Conservation (phyloP, 257 asterid species). For the Euphrasia confusa region DNA sequence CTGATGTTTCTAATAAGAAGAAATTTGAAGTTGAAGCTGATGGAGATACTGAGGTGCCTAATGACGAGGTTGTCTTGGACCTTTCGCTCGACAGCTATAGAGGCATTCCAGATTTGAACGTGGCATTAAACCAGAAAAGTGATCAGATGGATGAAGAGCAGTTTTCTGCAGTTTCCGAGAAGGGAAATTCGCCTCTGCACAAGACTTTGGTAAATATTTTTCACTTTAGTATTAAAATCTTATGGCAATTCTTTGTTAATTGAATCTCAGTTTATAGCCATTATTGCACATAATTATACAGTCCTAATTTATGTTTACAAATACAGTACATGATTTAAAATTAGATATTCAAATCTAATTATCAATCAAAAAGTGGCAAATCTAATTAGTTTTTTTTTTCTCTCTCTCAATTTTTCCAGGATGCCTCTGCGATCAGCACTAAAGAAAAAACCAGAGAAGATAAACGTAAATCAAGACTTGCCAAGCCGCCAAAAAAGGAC, state of each 20-base stretch:
- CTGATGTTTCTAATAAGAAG: constrained; percentile 31
- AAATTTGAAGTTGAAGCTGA: constrained; percentile 35
- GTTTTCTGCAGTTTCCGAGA: constrained; percentile 22
- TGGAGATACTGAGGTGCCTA: constrained; percentile 24
- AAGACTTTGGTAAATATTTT: constrained; percentile 27
- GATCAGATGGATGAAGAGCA: constrained; percentile 22
- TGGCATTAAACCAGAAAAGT: constrained; percentile 27
- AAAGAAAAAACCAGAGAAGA: constrained; percentile 29
- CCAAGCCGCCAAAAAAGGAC: constrained; percentile 30
- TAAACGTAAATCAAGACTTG: constrained; percentile 20
- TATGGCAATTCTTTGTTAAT: not conserved
- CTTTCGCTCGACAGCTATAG: constrained; percentile 51
- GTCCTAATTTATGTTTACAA: too few species aligned
- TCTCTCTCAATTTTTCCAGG: constrained; percentile 29
- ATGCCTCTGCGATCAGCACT: constrained; percentile 28
- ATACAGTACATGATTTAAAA: too few species aligned
- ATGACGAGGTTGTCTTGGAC: constrained; percentile 39
- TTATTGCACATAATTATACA: not conserved
- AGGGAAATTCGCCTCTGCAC: constrained; percentile 26
- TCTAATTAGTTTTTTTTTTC: not conserved
- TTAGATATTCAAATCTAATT: too few species aligned
- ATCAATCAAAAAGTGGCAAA: not conserved
- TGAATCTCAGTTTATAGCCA: too few species aligned
- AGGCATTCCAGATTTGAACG: constrained; percentile 51
- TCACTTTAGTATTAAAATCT: constrained; percentile 2